Evolutionary conservation across 441 rosid species (phyloP), one percentile per base, ranked within the genome.

Genomic region (Macaranga tanarius): DNA sequence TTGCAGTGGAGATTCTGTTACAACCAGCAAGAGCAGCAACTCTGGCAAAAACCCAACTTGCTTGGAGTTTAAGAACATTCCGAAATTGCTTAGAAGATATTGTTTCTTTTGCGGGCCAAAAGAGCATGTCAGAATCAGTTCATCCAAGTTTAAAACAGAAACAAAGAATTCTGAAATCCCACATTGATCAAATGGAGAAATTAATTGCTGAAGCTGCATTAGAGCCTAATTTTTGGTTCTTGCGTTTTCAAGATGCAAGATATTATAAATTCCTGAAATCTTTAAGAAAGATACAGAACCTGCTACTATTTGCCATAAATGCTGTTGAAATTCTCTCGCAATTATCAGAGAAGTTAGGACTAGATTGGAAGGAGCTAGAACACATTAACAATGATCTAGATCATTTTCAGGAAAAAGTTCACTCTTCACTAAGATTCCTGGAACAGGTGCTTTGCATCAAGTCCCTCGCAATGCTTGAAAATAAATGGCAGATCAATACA

Each of bases 171-270:
- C 83, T 88, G 72, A 79, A 65, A 77, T 79, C 74, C 25, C 86
- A 78, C 13, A 73, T 84, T 48, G 42, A 68, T n/a, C 66, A 71
- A 7, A 73, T 89, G 59, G 83, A 84, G 68, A 79, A 73, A 19
- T 83, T 88, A 42, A 81, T 79, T 55, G 72, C 76, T 72, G 93
- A 89, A 75, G 98, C 95, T 17, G 75, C 83, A 48, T 22, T 62
- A 11, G 97, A 89, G 79, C 95, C 97, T 17, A 83, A 83, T 61
- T 74, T 93, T 76, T 84, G 90, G 77, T 87, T 91, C 83, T 65
- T 69, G 67, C 91, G 87, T 44, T 88, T 89, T 71, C 80, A 84
- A 17, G 70, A 70, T 1, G 71, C 64, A 54, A 75, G 84, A 72
- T 81, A 87, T 83, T 54, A 62, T 3, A 76, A 82, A 71, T 71